Conservation (phyloP, 441 rosid species). For the Pelargonium australe region DNA sequence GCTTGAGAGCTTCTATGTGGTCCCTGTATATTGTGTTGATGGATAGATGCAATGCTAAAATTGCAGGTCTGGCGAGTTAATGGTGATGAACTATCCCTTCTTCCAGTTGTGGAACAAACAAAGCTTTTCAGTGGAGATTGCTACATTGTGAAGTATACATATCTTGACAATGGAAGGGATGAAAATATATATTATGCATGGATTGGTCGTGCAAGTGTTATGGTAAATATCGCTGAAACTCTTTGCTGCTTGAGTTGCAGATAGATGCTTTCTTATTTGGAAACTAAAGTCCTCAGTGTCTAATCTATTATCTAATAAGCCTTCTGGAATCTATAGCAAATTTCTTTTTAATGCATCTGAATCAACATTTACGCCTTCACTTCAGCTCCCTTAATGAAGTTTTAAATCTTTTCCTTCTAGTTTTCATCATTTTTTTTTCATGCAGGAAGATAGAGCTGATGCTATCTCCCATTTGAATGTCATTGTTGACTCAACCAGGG, state of each 20-base stretch:
- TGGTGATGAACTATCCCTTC: conserved; percentile 43
- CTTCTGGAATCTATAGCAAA: background rate
- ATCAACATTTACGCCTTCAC: background rate
- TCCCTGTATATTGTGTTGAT: conserved; percentile 7
- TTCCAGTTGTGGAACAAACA: conserved; percentile 57
- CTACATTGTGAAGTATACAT: conserved; percentile 73
- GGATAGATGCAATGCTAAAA: conserved; percentile 12
- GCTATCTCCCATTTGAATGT: conserved; percentile 39
- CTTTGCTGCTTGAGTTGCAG: background rate
- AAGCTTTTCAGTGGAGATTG: conserved; percentile 85
- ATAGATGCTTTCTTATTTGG: conserved; percentile 15
- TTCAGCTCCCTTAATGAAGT: conserved; percentile 5
- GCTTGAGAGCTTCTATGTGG: conserved; percentile 12
- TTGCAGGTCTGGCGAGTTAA: conserved; percentile 74
- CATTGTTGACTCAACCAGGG: conserved; percentile 39
- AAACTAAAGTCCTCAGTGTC: conserved; percentile 4
- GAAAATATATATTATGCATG: conserved; percentile 68
- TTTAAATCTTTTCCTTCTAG: conserved; percentile 10
- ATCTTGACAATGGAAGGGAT: conserved; percentile 57
- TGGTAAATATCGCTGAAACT: conserved; percentile 32
- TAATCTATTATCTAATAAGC: background rate
- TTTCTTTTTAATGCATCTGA: background rate
- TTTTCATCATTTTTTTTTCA: conserved; percentile 14
- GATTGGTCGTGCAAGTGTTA: conserved; percentile 60
- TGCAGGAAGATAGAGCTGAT: conserved; percentile 55